A percentile compares a stretch with the other conserved stretches of the same genome.
These are phyloP conservation scores for Haematococcus sp. DNA, from an alignment of 139 green algal genomes.

Conservation along the genomic window DNA sequence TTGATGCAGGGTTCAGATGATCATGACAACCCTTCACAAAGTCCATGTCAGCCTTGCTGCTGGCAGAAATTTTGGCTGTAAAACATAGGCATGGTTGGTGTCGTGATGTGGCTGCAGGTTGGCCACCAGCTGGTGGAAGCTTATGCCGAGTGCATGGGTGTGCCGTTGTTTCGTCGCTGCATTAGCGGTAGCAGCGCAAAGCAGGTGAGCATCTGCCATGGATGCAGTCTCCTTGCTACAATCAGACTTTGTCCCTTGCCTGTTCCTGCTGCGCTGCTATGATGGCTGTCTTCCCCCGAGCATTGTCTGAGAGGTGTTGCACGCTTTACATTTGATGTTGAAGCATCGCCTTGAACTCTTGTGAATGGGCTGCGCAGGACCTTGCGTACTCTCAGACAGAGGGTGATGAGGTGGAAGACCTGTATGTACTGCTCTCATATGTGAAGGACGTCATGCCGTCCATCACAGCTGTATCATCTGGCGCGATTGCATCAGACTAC, in stretches of 20 bases:
- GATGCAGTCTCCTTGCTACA: conserved; percentile 13
- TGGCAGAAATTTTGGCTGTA: no score
- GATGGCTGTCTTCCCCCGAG: neutral
- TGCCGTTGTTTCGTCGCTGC: conserved; percentile 80
- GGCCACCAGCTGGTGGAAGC: conserved; percentile 81
- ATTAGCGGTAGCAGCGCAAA: conserved; percentile 62
- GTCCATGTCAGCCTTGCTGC: no score
- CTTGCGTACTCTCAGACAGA: conserved; percentile 64
- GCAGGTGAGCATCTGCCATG: conserved; percentile 24
- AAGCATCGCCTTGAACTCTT: no score
- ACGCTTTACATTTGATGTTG: no score
- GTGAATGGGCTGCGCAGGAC: conserved; percentile 30
- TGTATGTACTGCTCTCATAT: conserved; percentile 71
- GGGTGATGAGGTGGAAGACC: conserved; percentile 93
- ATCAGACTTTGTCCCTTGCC: no score
- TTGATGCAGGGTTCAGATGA: no score
- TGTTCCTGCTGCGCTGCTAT: no score
- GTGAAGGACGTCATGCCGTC: conserved; percentile 45
- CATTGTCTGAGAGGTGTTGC: neutral
- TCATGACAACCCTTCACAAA: no score
- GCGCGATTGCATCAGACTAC: conserved; percentile 96
- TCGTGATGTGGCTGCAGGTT: conserved; percentile 39
- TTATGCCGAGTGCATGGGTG: conserved; percentile 77
- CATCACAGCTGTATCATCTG: conserved; percentile 75
- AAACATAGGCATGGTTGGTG: neutral